These are phyloP conservation scores for Paracamarosporium sp. DNA, from an alignment of 2,329 filamentous ascomycete species.

Conservation along the genomic window DNA sequence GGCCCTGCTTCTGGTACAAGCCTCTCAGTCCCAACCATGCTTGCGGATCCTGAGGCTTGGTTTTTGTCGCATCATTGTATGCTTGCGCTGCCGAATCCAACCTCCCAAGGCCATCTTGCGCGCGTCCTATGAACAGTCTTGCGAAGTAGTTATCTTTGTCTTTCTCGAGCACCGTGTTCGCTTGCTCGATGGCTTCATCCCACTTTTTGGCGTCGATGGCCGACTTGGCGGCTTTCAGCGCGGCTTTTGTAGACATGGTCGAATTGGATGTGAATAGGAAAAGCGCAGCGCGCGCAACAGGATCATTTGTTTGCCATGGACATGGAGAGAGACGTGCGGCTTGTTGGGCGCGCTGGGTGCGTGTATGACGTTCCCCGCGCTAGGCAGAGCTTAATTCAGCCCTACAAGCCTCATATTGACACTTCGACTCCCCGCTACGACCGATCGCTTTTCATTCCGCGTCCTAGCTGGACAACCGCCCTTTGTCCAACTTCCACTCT, in stretches of 20 bases:
- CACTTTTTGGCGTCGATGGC: conserved; percentile 81
- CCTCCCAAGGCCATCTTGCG: conserved; percentile 76
- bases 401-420: conserved; percentile 32
- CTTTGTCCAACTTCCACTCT: background rate
- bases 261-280: background rate
- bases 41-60: conserved; percentile 79
- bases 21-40: conserved; percentile 90
- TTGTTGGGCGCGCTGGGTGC: conserved; percentile 16
- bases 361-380: conserved; percentile 31
- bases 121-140: conserved; percentile 88
- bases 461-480: background rate
- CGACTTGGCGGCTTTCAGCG: conserved; percentile 81
- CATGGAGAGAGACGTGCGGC: conserved; percentile 15
- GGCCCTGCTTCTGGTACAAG: conserved; percentile 80
- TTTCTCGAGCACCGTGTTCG: conserved; percentile 71
- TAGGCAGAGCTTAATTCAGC: conserved; percentile 34
- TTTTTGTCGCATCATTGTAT: conserved; percentile 74
- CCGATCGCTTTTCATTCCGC: background rate
- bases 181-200: conserved; percentile 74
- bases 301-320: conserved; percentile 31
- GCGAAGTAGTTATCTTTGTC: conserved; percentile 85
- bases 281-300: conserved; percentile 17
- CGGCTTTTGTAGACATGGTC: conserved; percentile 64
- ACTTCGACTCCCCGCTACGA: conserved; percentile 19
- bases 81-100: conserved; percentile 76